Evolutionary conservation across 768 basidiomycete genomes (phyloP).

Genomic region (Xerocomellus intermedius): DNA sequence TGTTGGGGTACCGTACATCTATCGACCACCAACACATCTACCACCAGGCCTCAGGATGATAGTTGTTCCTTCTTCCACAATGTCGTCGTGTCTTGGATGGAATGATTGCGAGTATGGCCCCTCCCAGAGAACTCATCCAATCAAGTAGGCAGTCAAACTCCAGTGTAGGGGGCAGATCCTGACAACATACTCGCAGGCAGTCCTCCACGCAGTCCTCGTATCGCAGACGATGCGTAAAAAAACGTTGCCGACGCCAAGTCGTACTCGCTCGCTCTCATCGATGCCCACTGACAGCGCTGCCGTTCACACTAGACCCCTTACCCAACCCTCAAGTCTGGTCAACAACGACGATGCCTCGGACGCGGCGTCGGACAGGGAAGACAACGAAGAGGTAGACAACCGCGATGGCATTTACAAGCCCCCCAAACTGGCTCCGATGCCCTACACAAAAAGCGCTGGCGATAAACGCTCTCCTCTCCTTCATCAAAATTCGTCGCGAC

Average conservation of each 20-base stretch:
- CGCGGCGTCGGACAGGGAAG: conserved; percentile 32
- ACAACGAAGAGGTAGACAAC: conserved; percentile 14
- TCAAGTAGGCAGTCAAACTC: conserved; percentile 43
- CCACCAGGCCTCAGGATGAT: too few species aligned
- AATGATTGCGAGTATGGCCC: conserved; percentile 61
- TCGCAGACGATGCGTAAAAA: too few species aligned
- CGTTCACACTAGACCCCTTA: conserved; percentile 65
- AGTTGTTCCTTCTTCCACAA: too few species aligned
- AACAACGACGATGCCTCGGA: conserved; percentile 37
- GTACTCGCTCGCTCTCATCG: neutral
- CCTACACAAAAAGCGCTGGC: conserved; percentile 63
- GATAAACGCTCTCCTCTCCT: conserved; percentile 48
- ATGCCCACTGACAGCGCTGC: neutral
- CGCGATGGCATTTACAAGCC: conserved; percentile 71
- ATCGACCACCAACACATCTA: neutral
- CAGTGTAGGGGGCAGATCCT: conserved; percentile 8
- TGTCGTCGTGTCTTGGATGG: conserved; percentile 40
- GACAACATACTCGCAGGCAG: conserved; percentile 25
- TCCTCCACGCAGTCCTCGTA: conserved; percentile 19
- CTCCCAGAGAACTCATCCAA: conserved; percentile 56
- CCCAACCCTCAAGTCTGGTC: conserved; percentile 80
- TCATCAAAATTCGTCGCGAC: conserved; percentile 54
- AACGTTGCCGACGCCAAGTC: too few species aligned
- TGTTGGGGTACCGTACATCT: conserved; percentile 1
- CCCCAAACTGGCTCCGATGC: conserved; percentile 85